Evolutionary conservation across 1,284 basidiomycete species (phyloP).

Genomic region (Irpex sp.): DNA sequence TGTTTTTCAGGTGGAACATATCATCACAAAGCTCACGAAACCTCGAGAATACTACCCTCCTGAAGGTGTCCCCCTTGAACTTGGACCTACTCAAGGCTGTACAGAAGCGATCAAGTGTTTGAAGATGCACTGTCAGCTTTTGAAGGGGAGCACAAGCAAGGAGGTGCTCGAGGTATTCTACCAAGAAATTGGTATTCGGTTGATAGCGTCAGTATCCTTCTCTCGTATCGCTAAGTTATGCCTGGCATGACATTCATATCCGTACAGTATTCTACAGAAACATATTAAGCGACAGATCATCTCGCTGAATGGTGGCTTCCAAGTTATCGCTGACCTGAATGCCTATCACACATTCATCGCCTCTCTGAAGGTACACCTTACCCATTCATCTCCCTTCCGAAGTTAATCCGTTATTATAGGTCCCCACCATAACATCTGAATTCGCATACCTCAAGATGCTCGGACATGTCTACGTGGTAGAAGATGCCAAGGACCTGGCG

Average conservation of each 20-base stretch:
- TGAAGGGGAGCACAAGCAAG: constrained; percentile 94
- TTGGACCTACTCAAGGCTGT: constrained; percentile 90
- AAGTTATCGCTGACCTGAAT: constrained; percentile 96
- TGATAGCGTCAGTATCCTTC: constrained; percentile 77
- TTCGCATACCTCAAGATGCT: constrained; percentile 97
- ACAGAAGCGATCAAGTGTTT: constrained; percentile 88
- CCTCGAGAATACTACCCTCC: constrained; percentile 92
- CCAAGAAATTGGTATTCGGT: constrained; percentile 93
- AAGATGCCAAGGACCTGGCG: constrained; percentile 93
- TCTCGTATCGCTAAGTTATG: no score
- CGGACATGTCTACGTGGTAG: constrained; percentile 93
- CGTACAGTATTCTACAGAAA: constrained; percentile 88
- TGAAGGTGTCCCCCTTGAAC: constrained; percentile 79
- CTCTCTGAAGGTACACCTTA: constrained; percentile 79
- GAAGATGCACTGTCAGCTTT: constrained; percentile 89
- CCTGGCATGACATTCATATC: not conserved
- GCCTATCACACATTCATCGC: constrained; percentile 91
- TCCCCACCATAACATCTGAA: constrained; percentile 80
- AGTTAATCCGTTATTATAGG: constrained; percentile 36
- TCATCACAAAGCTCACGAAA: constrained; percentile 86
- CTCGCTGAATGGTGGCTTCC: constrained; percentile 94
- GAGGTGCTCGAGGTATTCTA: constrained; percentile 98
- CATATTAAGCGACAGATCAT: constrained; percentile 98
- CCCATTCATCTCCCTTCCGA: no score
- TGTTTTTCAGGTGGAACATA: constrained; percentile 87